These are phyloP conservation scores for Cladosporium halotolerans DNA, from an alignment of 2,329 filamentous ascomycete genomes.

Conservation along the genomic window DNA sequence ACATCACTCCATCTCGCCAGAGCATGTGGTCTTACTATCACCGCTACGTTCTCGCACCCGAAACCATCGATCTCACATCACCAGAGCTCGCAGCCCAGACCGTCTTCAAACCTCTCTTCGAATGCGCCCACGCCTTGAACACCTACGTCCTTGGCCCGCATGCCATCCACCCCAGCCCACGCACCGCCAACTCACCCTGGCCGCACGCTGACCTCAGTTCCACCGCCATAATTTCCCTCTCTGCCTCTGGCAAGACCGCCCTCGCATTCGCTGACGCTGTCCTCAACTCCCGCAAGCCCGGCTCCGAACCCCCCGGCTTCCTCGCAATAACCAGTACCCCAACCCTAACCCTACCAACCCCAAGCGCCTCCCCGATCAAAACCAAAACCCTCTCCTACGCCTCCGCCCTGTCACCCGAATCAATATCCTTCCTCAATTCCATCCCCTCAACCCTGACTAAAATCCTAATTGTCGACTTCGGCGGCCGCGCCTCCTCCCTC, in stretches of 20 bases:
- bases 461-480: conserved; percentile 18
- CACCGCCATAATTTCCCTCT: conserved; percentile 13
- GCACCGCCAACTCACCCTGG: background rate
- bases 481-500: conserved; percentile 11
- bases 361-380: background rate
- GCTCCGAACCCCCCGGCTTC: conserved; percentile 9
- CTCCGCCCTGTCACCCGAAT: background rate
- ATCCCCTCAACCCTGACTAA: background rate
- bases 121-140: conserved; percentile 14
- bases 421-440: conserved; percentile 1
- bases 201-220: conserved; percentile 13
- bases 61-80: background rate
- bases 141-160: conserved; percentile 12
- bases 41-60: conserved; percentile 27
- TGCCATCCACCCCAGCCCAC: conserved; percentile 12
- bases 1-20: conserved; percentile 33
- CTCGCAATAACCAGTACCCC: conserved; percentile 13
- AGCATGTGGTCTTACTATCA: conserved; percentile 43
- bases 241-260: conserved; percentile 17
- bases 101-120: conserved; percentile 13
- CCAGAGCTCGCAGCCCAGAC: conserved; percentile 5
- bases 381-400: conserved; percentile 11
- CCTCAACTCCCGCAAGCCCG: conserved; percentile 1
- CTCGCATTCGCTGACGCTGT: conserved; percentile 14
- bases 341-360: background rate